These are phyloP conservation scores for Leccinum fuscescens DNA, from an alignment of 1,284 basidiomycete species.

Conservation along the genomic window DNA sequence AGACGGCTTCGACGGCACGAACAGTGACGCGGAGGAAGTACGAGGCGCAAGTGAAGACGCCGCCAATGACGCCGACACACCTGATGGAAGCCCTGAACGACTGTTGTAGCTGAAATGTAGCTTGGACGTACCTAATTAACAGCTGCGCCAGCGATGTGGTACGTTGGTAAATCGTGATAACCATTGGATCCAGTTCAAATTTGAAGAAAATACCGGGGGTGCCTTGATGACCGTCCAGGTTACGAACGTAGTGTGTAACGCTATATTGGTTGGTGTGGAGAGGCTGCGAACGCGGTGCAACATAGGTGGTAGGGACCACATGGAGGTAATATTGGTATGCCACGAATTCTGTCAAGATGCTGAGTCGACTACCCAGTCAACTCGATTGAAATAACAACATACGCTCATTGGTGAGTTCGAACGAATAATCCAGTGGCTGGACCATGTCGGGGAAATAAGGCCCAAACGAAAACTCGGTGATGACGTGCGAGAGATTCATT, in stretches of 20 bases:
- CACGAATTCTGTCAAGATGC: constrained; percentile 64
- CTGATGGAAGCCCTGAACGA: constrained; percentile 30
- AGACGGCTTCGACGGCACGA: constrained; percentile 65
- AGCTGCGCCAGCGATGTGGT: constrained; percentile 82
- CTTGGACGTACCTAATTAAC: constrained; percentile 63
- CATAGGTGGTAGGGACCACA: constrained; percentile 92
- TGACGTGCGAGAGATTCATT: constrained; percentile 96
- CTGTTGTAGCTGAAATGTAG: constrained; percentile 2
- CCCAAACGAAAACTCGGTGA: constrained; percentile 96
- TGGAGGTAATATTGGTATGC: constrained; percentile 97
- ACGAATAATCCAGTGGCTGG: constrained; percentile 91
- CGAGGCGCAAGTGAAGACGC: constrained; percentile 76
- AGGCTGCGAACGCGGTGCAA: constrained; percentile 61
- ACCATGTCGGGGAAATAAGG: constrained; percentile 94
- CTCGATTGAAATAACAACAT: constrained; percentile 33
- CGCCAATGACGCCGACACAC: constrained; percentile 77
- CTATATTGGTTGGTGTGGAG: constrained; percentile 92
- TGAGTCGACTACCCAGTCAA: neutral
- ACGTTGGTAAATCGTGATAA: constrained; percentile 82
- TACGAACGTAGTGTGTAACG: constrained; percentile 88
- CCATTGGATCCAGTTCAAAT: constrained; percentile 92
- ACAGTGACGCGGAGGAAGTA: constrained; percentile 71
- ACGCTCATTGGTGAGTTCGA: constrained; percentile 82
- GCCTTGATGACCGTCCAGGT: constrained; percentile 73
- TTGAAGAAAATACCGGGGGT: constrained; percentile 97